These are phyloP conservation scores for Salix suchowensis DNA, from an alignment of 345 rosid genomes.

Conservation along the genomic window DNA sequence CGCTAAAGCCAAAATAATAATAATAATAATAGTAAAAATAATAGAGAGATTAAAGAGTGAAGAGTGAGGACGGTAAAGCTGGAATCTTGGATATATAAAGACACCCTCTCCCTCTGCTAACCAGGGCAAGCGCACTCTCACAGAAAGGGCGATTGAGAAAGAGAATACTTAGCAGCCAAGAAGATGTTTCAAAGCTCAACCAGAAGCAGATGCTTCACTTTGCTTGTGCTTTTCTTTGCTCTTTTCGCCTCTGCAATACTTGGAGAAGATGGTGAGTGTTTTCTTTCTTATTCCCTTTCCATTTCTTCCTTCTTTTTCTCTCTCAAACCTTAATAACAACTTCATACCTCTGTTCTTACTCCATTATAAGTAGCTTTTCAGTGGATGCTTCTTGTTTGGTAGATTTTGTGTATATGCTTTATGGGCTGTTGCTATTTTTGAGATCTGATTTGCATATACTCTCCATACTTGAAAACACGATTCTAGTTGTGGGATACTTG, in stretches of 20 bases:
- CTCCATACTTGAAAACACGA: neutral
- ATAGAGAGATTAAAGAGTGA: neutral
- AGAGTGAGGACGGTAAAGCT: constrained; percentile 13
- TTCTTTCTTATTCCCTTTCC: neutral
- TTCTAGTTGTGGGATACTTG: no score
- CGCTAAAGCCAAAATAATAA: neutral
- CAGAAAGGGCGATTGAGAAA: constrained; percentile 16
- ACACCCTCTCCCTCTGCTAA: constrained; percentile 19
- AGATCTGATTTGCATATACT: constrained; percentile 20
- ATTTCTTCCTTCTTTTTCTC: neutral
- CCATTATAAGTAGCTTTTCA: neutral
- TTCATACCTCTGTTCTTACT: neutral
- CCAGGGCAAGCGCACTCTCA: constrained; percentile 5
- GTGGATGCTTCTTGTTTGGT: neutral
- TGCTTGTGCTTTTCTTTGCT: constrained; percentile 35
- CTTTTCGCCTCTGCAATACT: constrained; percentile 33
- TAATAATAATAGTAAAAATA: neutral
- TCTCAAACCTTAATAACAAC: neutral
- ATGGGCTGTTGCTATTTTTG: constrained; percentile 14
- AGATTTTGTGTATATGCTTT: neutral
- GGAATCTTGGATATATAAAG: constrained; percentile 53
- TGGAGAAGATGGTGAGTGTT: constrained; percentile 64
- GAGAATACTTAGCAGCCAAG: constrained; percentile 2
- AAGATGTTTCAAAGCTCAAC: constrained; percentile 35
- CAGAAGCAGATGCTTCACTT: constrained; percentile 39